phyloP scores from a whole-genome alignment of 371 early-diverging fungal genomes.

The Mortierella sp. region DNA sequence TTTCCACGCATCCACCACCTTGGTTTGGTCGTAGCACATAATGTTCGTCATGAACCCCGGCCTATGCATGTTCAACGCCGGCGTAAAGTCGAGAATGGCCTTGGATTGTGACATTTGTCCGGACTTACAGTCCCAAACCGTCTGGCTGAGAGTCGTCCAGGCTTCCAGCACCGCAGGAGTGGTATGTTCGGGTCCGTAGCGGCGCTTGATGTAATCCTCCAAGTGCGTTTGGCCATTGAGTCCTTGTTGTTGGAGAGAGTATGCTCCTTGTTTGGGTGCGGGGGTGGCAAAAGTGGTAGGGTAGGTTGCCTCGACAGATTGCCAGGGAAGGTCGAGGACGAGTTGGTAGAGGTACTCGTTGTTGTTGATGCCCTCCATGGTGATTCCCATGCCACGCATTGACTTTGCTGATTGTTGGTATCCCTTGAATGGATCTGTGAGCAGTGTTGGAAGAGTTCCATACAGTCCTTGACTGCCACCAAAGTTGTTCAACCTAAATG shows the following conservation, averaged over 20 bases:
- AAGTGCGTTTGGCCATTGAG: slow-evolving; percentile 32
- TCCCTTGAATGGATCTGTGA: slow-evolving; percentile 48
- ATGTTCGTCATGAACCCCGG: slow-evolving; percentile 26
- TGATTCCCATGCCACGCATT: slow-evolving; percentile 57
- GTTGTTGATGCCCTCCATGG: slow-evolving; percentile 59
- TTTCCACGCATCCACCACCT: slow-evolving; percentile 35
- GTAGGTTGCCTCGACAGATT: slow-evolving; percentile 24
- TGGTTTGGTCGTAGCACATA: slow-evolving; percentile 35
- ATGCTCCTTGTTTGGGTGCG: neutral
- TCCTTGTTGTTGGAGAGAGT: slow-evolving; percentile 16
- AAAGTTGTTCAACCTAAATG: slow-evolving; percentile 53
- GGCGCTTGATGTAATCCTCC: slow-evolving; percentile 32
- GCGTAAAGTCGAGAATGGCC: slow-evolving; percentile 28
- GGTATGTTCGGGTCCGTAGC: slow-evolving; percentile 45
- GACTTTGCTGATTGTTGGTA: slow-evolving; percentile 28
- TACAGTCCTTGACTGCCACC: slow-evolving; percentile 52
- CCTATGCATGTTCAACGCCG: slow-evolving; percentile 33
- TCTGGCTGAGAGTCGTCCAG: slow-evolving; percentile 46
- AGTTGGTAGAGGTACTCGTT: slow-evolving; percentile 55
- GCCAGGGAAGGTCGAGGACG: slow-evolving; percentile 51
- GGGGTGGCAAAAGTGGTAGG: neutral
- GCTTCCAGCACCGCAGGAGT: slow-evolving; percentile 19
- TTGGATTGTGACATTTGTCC: slow-evolving; percentile 45
- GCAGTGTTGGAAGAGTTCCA: slow-evolving; percentile 38
- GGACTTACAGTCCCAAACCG: slow-evolving; percentile 44